Base-by-base conservation (phyloP, 78 protist species). In the Tieghemostelium lacteum region DNA sequence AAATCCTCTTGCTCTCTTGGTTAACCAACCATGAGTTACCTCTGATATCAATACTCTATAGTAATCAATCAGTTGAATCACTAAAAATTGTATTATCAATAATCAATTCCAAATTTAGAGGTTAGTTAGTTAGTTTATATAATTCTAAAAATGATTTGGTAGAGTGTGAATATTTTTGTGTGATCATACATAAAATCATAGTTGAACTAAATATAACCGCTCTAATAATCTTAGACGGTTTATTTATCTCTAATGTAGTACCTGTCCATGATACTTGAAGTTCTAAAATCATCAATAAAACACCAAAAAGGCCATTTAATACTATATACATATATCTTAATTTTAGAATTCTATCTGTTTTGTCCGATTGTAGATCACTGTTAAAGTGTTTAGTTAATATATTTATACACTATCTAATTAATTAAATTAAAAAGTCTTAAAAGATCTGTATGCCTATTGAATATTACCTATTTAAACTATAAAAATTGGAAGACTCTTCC, bases 1-100 rank as follows among this genome's bases (percentile, higher is more conserved):
- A 50, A 80, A 80, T 58, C 77, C 89, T 69, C 77, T 66, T 31
- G 89, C 89, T 69, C 77, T 66, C 61, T 80, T 80, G 66, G 89
- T 80, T n/a, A 80, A n/a, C 89, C 89, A 80, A n/a, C 75, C 77
- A 58, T 80, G 89, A 24, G 89, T 80, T 42, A 69, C 69, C 22
- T 80, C 54, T 39, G 89, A 80, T 58, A 80, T 40, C 58, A 80
- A 67, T 5, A 69, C n/a, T 66, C 67, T 52, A 55, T 80, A 80
- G 34, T 80, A 80, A 31, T 80, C 89, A 58, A 80, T 60, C 7
- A 80, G 40, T 69, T 80, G 89, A 29, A 60, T 24, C 8, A 70
- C 89, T 73, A 69, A 3, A 20, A 19, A 20, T 19, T 69, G 24
- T 24, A 64, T 14, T 12, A 36, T 16, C 0, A 24, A 34, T 34